Percentiles rank a stretch among this genome's conserved stretches.
phyloP scores from a whole-genome alignment of 2,329 filamentous ascomycete species.

The Fusarium falciforme region DNA sequence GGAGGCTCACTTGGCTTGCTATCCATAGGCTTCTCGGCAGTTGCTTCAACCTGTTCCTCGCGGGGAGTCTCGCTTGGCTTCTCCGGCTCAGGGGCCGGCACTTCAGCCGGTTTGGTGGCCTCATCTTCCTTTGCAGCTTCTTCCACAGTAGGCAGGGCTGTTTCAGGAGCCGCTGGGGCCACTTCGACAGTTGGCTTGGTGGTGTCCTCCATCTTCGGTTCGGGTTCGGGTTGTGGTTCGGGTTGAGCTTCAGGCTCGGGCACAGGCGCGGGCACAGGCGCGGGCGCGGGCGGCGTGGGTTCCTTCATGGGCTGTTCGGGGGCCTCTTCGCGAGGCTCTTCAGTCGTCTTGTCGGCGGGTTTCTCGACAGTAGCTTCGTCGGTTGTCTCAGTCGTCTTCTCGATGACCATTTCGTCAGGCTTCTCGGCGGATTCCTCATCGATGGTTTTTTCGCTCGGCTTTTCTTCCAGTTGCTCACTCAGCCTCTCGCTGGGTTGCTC shows the following conservation, averaged over 20 bases:
- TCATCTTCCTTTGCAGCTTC: constrained; percentile 3
- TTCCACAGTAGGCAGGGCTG: constrained; percentile 9
- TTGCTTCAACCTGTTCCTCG: neutral
- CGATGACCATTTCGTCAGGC: neutral
- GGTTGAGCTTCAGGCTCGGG: constrained; percentile 33
- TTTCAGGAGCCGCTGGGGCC: constrained; percentile 14
- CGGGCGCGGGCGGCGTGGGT: neutral
- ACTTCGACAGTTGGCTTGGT: constrained; percentile 40
- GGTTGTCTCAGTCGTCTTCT: neutral
- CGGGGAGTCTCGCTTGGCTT: constrained; percentile 4
- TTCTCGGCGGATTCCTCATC: neutral
- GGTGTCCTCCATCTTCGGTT: constrained; percentile 55
- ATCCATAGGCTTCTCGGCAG: neutral
- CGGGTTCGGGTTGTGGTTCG: constrained; percentile 1
- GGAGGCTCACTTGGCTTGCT: neutral
- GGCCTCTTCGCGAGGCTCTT: constrained; percentile 1
- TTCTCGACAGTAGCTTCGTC: neutral
- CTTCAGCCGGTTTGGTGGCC: neutral
- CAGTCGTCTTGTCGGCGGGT: neutral
- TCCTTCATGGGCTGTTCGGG: neutral
- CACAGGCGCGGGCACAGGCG: constrained; percentile 25
- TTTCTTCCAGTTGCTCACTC: neutral
- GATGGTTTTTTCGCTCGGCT: neutral
- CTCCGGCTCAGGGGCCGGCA: constrained; percentile 1
- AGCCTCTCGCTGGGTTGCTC: too few relatives aligned